phyloP scores from a whole-genome alignment of 1,139 yeast species.

The Taphrina communis region DNA sequence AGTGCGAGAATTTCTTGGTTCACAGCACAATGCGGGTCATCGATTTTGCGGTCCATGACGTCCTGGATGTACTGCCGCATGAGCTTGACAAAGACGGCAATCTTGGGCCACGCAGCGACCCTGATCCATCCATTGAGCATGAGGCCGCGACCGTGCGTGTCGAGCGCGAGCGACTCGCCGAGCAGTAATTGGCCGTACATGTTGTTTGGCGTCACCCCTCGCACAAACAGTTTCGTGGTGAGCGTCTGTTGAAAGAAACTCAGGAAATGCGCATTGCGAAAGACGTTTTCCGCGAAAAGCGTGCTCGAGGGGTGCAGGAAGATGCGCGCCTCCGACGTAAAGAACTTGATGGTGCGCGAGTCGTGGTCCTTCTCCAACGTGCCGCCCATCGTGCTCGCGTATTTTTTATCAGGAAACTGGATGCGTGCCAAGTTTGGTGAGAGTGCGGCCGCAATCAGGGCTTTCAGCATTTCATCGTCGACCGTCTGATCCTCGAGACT shows the following conservation, averaged over 20 bases:
- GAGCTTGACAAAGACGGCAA: conserved; percentile 81
- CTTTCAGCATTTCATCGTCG: conserved; percentile 57
- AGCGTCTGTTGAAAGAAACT: conserved; percentile 54
- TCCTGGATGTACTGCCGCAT: conserved; percentile 54
- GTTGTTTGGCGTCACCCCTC: conserved; percentile 79
- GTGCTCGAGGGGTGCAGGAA: conserved; percentile 85
- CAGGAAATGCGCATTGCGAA: conserved; percentile 49
- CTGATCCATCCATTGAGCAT: conserved; percentile 78
- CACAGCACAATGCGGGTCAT: conserved; percentile 9
- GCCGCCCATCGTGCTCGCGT: conserved; percentile 71
- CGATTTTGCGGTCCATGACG: conserved; percentile 25
- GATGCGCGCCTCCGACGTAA: conserved; percentile 57
- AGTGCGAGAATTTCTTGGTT: conserved; percentile 14
- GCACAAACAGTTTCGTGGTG: conserved; percentile 71
- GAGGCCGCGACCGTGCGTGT: conserved; percentile 59
- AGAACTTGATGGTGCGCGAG: conserved; percentile 71
- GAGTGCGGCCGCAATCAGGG: conserved; percentile 78
- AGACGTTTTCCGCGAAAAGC: conserved; percentile 58
- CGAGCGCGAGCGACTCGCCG: conserved; percentile 76
- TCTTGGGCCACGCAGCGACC: conserved; percentile 88
- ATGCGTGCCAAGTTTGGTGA: conserved; percentile 84
- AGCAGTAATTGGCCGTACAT: conserved; percentile 74
- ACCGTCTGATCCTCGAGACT: conserved; percentile 1
- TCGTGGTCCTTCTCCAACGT: conserved; percentile 85
- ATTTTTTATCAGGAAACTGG: conserved; percentile 81